These are phyloP conservation scores for Lepiota venenata DNA, from an alignment of 768 basidiomycete species.

Conservation along the genomic window DNA sequence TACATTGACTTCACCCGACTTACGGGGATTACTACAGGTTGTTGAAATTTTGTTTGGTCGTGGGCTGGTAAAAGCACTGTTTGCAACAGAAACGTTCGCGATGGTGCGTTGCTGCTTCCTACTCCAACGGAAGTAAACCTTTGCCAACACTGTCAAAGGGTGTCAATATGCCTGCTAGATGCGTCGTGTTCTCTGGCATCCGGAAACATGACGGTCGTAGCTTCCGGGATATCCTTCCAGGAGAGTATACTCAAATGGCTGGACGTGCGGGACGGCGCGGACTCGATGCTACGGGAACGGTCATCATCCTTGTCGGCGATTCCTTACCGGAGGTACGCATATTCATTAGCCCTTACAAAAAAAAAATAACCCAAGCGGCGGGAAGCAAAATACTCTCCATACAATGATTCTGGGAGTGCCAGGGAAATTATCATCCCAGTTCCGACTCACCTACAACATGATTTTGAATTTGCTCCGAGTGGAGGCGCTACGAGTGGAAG, in stretches of 20 bases:
- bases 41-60: conserved; percentile 96
- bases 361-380: not conserved
- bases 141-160: conserved; percentile 50
- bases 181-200: conserved; percentile 93
- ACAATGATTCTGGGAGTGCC: conserved; percentile 96
- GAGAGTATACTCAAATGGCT: conserved; percentile 99
- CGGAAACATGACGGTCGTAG: conserved; percentile 93
- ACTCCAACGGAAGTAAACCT: not conserved
- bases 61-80: conserved; percentile 93
- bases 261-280: conserved; percentile 97
- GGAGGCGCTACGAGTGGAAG: conserved; percentile 93
- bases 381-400: conserved; percentile 67
- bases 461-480: conserved; percentile 95
- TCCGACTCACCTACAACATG: conserved; percentile 99
- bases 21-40: conserved; percentile 44
- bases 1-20: not conserved
- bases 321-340: conserved; percentile 76
- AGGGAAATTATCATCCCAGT: conserved; percentile 91
- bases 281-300: conserved; percentile 91
- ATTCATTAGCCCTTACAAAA: not conserved
- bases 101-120: conserved; percentile 63
- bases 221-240: conserved; percentile 88
- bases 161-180: conserved; percentile 98
- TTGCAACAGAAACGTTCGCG: conserved; percentile 98
- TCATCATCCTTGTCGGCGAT: conserved; percentile 84